A percentile compares a stretch with the other conserved stretches of the same genome.
phyloP scores from a whole-genome alignment of 305 asterid species.

The Plantago rigida region DNA sequence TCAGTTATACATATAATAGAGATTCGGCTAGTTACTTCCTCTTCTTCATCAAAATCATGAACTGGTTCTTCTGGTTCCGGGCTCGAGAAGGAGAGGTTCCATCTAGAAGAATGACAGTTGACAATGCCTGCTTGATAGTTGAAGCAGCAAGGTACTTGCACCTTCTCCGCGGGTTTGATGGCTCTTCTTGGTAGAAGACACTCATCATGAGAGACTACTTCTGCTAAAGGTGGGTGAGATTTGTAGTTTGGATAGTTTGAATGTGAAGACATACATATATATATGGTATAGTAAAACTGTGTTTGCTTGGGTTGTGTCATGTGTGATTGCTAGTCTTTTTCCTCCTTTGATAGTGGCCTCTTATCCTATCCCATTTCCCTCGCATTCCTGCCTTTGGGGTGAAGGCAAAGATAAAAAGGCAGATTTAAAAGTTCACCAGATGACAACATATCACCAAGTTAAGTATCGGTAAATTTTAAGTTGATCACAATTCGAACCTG shows the following conservation, averaged over 20 bases:
- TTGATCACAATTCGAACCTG: background rate
- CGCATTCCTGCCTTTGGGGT: constrained; percentile 47
- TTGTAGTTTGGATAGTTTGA: constrained; percentile 16
- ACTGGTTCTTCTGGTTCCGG: constrained; percentile 36
- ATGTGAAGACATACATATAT: constrained; percentile 22
- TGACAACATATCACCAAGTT: background rate
- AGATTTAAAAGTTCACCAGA: constrained; percentile 33
- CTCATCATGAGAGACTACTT: constrained; percentile 32
- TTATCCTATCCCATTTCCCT: constrained; percentile 33
- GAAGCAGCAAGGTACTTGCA: constrained; percentile 50
- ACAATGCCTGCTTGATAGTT: constrained; percentile 42
- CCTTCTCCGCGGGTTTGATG: constrained; percentile 37
- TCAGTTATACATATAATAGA: background rate
- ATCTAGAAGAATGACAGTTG: constrained; percentile 40
- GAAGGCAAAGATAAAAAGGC: constrained; percentile 49
- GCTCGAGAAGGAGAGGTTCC: constrained; percentile 30
- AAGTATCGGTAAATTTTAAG: background rate
- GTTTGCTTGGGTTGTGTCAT: constrained; percentile 21
- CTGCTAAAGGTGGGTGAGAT: constrained; percentile 11
- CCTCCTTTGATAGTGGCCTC: constrained; percentile 38
- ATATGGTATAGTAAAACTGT: constrained; percentile 14
- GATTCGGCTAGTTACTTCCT: constrained; percentile 41
- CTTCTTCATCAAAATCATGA: constrained; percentile 47
- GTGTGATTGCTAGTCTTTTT: constrained; percentile 25
- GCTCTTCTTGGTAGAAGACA: constrained; percentile 41